A percentile compares a stretch with the other conserved stretches of the same genome.
Conservation (phyloP, 179 eudicot genomes). For the Beta macrorhiza region DNA sequence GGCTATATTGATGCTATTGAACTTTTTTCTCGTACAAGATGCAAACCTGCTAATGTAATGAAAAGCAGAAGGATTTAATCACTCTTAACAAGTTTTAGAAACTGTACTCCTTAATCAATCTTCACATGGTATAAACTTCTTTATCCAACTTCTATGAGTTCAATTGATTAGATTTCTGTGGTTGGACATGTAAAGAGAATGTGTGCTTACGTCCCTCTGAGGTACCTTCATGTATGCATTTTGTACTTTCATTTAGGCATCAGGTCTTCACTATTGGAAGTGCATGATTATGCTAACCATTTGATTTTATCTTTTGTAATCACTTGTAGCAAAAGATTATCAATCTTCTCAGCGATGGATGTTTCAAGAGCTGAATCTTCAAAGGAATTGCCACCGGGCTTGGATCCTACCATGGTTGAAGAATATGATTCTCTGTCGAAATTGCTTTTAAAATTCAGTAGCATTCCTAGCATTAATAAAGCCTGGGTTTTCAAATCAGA, state of each 20-base stretch:
- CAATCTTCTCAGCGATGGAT: slow-evolving; percentile 48
- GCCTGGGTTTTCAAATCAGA: slow-evolving; percentile 74
- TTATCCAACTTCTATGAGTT: background rate
- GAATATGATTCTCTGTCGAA: slow-evolving; percentile 64
- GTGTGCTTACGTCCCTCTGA: background rate
- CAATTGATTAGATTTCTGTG: background rate
- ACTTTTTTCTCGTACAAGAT: background rate
- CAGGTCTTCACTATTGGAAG: background rate
- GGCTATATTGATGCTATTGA: background rate
- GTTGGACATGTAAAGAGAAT: background rate
- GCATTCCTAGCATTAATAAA: slow-evolving; percentile 56
- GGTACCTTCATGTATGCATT: slow-evolving; percentile 3
- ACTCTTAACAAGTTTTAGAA: background rate
- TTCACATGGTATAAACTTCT: background rate
- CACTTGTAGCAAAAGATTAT: slow-evolving; percentile 23
- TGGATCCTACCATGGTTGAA: slow-evolving; percentile 48
- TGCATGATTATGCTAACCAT: background rate
- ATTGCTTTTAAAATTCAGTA: slow-evolving; percentile 51
- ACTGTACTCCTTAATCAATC: background rate
- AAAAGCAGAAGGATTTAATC: background rate
- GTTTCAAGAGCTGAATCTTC: slow-evolving; percentile 35
- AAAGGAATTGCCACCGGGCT: slow-evolving; percentile 42
- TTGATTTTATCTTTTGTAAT: slow-evolving; percentile 5
- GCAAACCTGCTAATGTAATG: background rate
- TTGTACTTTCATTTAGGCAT: background rate